phyloP scores from a whole-genome alignment of 306 rosid species.

The Geum urbanum region DNA sequence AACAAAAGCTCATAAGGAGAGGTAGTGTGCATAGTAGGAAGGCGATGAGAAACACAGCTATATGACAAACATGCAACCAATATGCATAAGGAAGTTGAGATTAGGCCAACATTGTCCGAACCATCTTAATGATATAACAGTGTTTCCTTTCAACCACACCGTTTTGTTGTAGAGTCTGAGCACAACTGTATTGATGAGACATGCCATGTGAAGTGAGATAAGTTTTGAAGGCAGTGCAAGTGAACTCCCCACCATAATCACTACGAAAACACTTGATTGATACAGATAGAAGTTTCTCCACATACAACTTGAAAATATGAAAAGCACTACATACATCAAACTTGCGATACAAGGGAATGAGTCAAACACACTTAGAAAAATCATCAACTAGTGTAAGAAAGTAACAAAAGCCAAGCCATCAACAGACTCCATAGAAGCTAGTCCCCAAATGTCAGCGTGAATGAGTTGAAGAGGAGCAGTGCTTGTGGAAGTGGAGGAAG shows the following conservation, averaged over 20 bases:
- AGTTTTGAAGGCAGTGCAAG: background rate
- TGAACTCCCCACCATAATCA: background rate
- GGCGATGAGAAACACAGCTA: too few relatives aligned
- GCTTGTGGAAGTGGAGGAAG: background rate
- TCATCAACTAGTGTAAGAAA: background rate
- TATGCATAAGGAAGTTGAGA: too few relatives aligned
- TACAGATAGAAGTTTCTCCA: background rate
- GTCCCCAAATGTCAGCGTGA: background rate
- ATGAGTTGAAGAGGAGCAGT: background rate
- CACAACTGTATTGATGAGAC: background rate
- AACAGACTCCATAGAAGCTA: background rate
- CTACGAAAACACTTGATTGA: background rate
- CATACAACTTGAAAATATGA: background rate
- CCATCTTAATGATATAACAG: too few relatives aligned
- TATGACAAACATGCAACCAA: too few relatives aligned
- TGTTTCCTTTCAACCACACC: background rate
- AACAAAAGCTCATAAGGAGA: too few relatives aligned
- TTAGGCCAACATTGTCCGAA: too few relatives aligned
- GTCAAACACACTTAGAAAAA: background rate
- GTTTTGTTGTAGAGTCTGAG: background rate
- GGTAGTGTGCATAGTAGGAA: too few relatives aligned
- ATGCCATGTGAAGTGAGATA: background rate
- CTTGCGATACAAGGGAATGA: background rate
- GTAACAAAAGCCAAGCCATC: background rate
- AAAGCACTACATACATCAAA: background rate